A percentile compares a stretch with the other conserved stretches of the same genome.
phyloP scores from a whole-genome alignment of 495 filamentous ascomycete genomes.

The Astrothelium subdiscretum region DNA sequence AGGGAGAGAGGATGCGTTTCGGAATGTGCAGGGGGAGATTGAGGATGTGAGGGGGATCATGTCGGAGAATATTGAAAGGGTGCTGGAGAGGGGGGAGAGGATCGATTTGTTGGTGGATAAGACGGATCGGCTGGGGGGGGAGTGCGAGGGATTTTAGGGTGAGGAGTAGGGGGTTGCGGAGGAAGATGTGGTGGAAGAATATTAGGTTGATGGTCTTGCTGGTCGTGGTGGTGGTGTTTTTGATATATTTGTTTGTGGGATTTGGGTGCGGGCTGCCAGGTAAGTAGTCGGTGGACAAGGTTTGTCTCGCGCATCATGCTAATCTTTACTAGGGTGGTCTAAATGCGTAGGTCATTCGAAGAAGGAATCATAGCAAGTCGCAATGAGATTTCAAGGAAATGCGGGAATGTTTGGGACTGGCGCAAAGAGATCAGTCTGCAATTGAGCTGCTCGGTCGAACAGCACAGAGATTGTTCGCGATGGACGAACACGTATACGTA shows the following conservation, averaged over 20 bases:
- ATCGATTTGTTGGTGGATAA: slow-evolving; percentile 96
- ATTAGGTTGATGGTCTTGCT: slow-evolving; percentile 78
- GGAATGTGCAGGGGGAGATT: slow-evolving; percentile 75
- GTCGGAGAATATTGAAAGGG: slow-evolving; percentile 95
- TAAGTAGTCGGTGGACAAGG: slow-evolving; percentile 10
- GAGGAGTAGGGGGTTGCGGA: slow-evolving; percentile 69
- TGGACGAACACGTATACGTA: not conserved
- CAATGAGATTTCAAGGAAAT: not conserved
- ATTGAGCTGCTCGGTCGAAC: not conserved
- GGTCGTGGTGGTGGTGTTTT: slow-evolving; percentile 67
- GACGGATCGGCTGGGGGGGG: slow-evolving; percentile 79
- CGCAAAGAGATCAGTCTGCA: not conserved
- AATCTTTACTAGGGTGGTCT: not conserved
- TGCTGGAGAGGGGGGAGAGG: slow-evolving; percentile 85
- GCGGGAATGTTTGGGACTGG: not conserved
- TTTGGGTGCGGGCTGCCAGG: slow-evolving; percentile 63
- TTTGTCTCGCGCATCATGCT: not conserved
- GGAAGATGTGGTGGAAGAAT: slow-evolving; percentile 99
- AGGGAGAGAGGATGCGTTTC: slow-evolving; percentile 74
- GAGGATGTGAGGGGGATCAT: slow-evolving; percentile 91
- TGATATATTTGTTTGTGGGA: slow-evolving; percentile 68
- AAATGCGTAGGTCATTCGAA: not conserved
- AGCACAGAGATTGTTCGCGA: not conserved
- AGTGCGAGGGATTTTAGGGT: slow-evolving; percentile 81
- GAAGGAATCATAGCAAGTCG: not conserved